These are phyloP conservation scores for Aspergillus indologenus DNA, from an alignment of 495 filamentous ascomycete genomes.

Conservation along the genomic window DNA sequence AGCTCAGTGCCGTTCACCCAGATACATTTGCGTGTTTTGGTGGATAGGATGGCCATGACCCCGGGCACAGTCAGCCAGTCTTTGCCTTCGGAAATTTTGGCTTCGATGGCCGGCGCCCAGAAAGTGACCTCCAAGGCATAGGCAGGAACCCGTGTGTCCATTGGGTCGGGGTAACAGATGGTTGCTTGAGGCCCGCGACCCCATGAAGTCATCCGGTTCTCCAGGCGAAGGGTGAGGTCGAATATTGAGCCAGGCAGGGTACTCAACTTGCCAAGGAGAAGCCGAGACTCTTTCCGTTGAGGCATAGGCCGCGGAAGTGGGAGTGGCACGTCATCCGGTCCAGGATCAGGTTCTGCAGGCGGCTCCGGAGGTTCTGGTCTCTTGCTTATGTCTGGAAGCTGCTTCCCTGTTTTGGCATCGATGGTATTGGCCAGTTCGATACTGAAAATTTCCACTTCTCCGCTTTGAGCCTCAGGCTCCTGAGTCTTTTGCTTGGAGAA, in stretches of 20 bases:
- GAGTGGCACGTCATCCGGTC: constrained; percentile 3
- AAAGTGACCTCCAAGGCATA: constrained; percentile 75
- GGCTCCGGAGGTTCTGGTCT: constrained; percentile 18
- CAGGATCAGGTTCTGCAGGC: constrained; percentile 11
- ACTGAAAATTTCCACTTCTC: constrained; percentile 23
- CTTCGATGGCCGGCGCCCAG: constrained; percentile 62
- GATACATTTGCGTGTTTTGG: constrained; percentile 67
- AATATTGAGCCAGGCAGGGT: constrained; percentile 44
- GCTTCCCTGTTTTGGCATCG: constrained; percentile 41
- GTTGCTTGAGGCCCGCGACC: constrained; percentile 65
- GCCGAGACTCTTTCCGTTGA: constrained; percentile 36
- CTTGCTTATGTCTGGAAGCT: constrained; percentile 28
- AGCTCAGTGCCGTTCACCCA: constrained; percentile 66
- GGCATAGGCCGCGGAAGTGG: constrained; percentile 7
- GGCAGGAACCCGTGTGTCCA: constrained; percentile 72
- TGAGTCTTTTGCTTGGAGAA: background rate
- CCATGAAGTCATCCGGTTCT: constrained; percentile 66
- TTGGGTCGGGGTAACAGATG: constrained; percentile 52
- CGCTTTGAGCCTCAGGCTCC: constrained; percentile 5
- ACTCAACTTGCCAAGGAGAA: constrained; percentile 43
- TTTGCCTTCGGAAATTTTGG: constrained; percentile 49
- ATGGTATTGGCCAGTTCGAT: constrained; percentile 41
- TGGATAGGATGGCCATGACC: constrained; percentile 64
- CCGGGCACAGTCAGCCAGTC: constrained; percentile 54
- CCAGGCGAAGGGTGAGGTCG: constrained; percentile 59